Evolutionary conservation across 1,139 yeast genomes (phyloP), one percentile per base, ranked within the genome.

Genomic region (Suhomyces coccinellae): DNA sequence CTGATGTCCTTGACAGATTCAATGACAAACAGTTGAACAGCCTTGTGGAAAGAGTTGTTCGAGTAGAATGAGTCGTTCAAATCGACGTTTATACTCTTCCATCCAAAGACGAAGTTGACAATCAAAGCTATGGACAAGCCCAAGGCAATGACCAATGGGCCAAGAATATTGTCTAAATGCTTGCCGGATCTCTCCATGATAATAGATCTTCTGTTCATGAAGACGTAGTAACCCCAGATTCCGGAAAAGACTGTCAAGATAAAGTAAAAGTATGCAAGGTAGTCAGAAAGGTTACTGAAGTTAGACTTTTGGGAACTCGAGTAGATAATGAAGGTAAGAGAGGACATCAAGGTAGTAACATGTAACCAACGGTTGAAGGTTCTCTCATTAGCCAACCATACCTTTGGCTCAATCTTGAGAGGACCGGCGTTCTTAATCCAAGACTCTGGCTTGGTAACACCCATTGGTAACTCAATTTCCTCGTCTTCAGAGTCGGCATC

Each of bases 351-450:
- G 0, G 95, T 82, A n/a, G 96, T 87, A 9, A 91, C 93, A 58
- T 87, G 93, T 53, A 93, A 75, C 99, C 99, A 93, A 66, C 95
- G 82, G 73, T 88, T 86, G 69, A 91, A 91, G 2, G 99, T 93
- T 67, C 99, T 86, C 70, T 93, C 99, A 62, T 93, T 93, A 29
- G 99, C 99, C 51, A 93, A 75, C 98, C 99, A 93, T 32, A 93
- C 99, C 65, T 93, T 93, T 29, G 98, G 95, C 71, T 93, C 99
- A 46, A 93, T 90, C 65, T 87, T 90, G 48, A 90, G 80, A 2
- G 97, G 95, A 6, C 97, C 97, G 31, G 93, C 83, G 62, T 90
- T 90, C 61, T 91, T 87, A 58, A 93, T 76, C 68, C 87, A 81
- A 40, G 76, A 71, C 11, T 79, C 82, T 41, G 99, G 99, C 61